These are phyloP conservation scores for Gyromitra esculenta DNA, from an alignment of 2,329 filamentous ascomycete species.

Conservation along the genomic window DNA sequence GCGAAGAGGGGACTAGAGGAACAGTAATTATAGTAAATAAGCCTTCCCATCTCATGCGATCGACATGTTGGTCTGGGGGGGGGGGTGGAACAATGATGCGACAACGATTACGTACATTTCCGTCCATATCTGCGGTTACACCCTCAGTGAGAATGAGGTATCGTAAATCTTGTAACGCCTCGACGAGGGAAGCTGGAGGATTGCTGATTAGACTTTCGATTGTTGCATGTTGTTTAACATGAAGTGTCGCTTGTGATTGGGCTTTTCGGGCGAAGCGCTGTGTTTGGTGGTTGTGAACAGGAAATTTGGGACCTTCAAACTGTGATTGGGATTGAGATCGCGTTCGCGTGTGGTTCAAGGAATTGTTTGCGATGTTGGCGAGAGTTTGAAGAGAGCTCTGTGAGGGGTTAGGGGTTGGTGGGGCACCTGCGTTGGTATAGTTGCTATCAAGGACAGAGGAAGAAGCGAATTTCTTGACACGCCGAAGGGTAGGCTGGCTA, in stretches of 20 bases:
- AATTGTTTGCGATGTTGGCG: constrained; percentile 47
- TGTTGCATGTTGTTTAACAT: constrained; percentile 47
- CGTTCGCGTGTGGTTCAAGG: constrained; percentile 35
- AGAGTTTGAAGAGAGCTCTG: constrained; percentile 41
- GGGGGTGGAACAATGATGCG: neutral
- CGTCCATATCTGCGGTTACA: constrained; percentile 66
- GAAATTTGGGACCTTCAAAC: constrained; percentile 43
- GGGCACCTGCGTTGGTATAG: constrained; percentile 34
- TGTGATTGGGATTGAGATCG: constrained; percentile 54
- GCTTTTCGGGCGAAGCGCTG: constrained; percentile 49
- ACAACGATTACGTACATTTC: constrained; percentile 62
- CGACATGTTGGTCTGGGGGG: constrained; percentile 33
- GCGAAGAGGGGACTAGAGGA: constrained; percentile 79
- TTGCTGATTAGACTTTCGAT: constrained; percentile 56
- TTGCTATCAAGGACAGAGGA: constrained; percentile 49
- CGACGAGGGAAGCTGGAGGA: constrained; percentile 58
- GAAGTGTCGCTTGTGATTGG: constrained; percentile 39
- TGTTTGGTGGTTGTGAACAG: constrained; percentile 28
- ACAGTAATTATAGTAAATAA: constrained; percentile 33
- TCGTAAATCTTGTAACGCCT: constrained; percentile 63
- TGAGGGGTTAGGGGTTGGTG: constrained; percentile 30
- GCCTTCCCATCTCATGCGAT: constrained; percentile 26
- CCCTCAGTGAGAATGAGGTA: constrained; percentile 65
- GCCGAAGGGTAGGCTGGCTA: constrained; percentile 39
- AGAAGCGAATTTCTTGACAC: constrained; percentile 53